Percentiles rank a stretch among this genome's conserved stretches.
Evolutionary conservation across 2,329 filamentous ascomycete genomes (phyloP).

Genomic region (Beauveria rudraprayagi): DNA sequence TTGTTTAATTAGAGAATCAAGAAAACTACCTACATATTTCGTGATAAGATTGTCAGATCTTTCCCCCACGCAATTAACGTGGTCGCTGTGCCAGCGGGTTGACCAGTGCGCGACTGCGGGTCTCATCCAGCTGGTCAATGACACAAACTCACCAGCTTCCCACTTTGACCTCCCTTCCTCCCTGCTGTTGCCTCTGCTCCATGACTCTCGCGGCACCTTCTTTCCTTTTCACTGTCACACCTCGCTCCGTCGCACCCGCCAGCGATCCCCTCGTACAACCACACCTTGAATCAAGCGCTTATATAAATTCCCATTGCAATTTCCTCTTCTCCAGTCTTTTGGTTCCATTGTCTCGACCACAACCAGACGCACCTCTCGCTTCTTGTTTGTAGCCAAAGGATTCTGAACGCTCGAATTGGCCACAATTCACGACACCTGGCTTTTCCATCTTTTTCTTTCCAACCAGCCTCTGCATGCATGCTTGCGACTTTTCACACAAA

Average conservation of each 20-base stretch:
- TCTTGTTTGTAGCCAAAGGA: neutral
- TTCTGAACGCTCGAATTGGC: neutral
- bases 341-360: neutral
- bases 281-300: neutral
- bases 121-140: neutral
- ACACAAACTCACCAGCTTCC: neutral
- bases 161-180: neutral
- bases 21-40: too few relatives aligned
- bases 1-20: too few relatives aligned
- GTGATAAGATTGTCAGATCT: too few relatives aligned
- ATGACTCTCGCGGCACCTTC: neutral
- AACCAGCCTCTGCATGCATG: neutral
- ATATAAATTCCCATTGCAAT: neutral
- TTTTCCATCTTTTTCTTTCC: neutral
- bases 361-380: neutral
- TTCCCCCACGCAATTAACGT: neutral
- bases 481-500: neutral
- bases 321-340: neutral
- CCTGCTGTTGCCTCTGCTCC: neutral
- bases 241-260: neutral
- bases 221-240: neutral
- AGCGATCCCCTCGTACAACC: neutral
- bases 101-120: constrained; percentile 11
- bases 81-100: constrained; percentile 7
- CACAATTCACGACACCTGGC: neutral